Evolutionary conservation across 768 basidiomycete genomes (phyloP), one percentile per base, ranked within the genome.

Genomic region (Mycena galericulata): DNA sequence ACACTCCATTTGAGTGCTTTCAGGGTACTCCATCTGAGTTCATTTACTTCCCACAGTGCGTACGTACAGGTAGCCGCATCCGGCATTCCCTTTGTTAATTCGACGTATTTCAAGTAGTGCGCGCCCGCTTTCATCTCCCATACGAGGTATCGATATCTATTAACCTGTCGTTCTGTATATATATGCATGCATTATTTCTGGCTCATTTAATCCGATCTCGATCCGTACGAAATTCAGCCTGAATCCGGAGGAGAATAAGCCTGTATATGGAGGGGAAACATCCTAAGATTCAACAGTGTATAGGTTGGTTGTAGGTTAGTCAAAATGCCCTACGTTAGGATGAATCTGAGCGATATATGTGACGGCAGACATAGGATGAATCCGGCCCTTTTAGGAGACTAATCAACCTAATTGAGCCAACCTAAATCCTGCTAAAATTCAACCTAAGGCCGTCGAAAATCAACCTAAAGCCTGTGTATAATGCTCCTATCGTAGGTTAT

Each of bases 381-480:
- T 11, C 12, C 18, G 54, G 36, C 36, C 54, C 22, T 14, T 4
- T 24, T 55, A 55, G 54, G 32, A 17, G 11, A 4, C 26, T 8
- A 29, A 12, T 43, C 38, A 57, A 27, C 56, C 56, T 57, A 30
- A 15, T 7, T 5, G 11, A 4, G 24, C 30, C 41, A 57, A 57
- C 56, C 56, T 57, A 57, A 12, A 20, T 7, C 24, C 17, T 30
- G 3, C 40, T 43, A n/a, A 8, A 9, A 43, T 18, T 41, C 56
- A 43, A 57, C 56, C 56, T 57, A 57, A 4, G 17, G 10, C 8
- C 56, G 56, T 22, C 45, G 56, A 57, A 57, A 45, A 14, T 45
- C 56, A 45, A 57, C 56, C 56, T 43, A 45, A 8, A 4, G 4
- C 2, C 4, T 20, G 26, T 2, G 6, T 2, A 57, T 29, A 57